phyloP scores from a whole-genome alignment of 2,329 filamentous ascomycete genomes.

The Colletotrichum lupini region DNA sequence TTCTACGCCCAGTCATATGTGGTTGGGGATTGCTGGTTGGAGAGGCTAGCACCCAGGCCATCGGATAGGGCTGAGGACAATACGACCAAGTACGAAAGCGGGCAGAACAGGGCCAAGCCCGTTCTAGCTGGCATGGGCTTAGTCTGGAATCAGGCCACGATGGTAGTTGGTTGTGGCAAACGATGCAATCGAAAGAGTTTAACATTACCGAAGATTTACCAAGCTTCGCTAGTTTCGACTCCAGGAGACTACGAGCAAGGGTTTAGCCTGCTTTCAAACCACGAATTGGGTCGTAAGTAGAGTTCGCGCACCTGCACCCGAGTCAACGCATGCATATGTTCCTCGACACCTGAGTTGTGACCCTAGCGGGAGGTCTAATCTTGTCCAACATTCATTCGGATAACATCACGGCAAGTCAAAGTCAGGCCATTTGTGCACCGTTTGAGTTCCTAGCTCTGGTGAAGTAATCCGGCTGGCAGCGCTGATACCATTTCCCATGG shows the following conservation, averaged over 20 bases:
- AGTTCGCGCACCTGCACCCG: neutral
- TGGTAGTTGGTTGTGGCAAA: neutral
- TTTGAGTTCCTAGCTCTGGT: neutral
- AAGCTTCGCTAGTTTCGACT: neutral
- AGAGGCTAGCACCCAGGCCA: neutral
- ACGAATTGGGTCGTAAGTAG: neutral
- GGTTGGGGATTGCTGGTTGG: neutral
- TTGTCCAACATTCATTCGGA: neutral
- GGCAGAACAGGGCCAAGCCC: neutral
- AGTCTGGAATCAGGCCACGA: slow-evolving; percentile 20
- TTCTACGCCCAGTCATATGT: neutral
- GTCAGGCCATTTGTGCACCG: neutral
- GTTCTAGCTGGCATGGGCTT: neutral
- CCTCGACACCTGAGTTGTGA: neutral
- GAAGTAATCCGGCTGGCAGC: neutral
- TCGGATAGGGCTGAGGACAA: neutral
- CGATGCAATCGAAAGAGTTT: neutral
- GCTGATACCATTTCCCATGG: neutral
- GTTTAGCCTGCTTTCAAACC: neutral
- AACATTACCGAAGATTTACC: neutral
- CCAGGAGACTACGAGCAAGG: neutral
- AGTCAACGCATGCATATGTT: neutral
- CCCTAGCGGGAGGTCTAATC: slow-evolving; percentile 7
- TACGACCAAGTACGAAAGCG: neutral
- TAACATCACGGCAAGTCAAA: slow-evolving; percentile 15